These are phyloP conservation scores for Epichloe glyceriae DNA, from an alignment of 2,329 filamentous ascomycete species.

Conservation along the genomic window DNA sequence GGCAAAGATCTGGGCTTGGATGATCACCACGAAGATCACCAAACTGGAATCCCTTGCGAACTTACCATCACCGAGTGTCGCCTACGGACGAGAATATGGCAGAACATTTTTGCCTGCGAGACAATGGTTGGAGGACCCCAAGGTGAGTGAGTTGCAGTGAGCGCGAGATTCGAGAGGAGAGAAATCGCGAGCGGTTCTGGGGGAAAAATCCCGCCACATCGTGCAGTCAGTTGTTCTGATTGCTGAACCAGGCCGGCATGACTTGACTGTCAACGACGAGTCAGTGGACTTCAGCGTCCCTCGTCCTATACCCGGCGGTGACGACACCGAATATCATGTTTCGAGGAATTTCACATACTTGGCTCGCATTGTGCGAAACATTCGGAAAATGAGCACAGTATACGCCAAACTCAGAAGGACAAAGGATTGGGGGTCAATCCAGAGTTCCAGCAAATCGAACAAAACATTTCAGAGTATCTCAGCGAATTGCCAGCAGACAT, in stretches of 20 bases:
- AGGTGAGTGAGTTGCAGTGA: conserved; percentile 36
- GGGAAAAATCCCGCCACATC: not conserved
- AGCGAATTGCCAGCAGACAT: conserved; percentile 67
- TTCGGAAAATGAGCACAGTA: conserved; percentile 62
- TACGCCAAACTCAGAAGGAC: conserved; percentile 64
- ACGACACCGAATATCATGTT: conserved; percentile 63
- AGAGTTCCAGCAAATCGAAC: conserved; percentile 66
- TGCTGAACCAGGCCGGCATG: conserved; percentile 50
- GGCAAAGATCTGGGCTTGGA: conserved; percentile 81
- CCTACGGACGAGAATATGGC: conserved; percentile 80
- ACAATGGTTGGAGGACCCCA: conserved; percentile 89
- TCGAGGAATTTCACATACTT: conserved; percentile 78
- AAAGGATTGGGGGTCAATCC: conserved; percentile 83
- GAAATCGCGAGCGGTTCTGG: not conserved
- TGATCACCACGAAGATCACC: conserved; percentile 72
- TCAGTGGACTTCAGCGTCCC: conserved; percentile 63
- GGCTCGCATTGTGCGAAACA: conserved; percentile 61
- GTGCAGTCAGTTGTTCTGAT: conserved; percentile 6
- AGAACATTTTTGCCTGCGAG: conserved; percentile 73
- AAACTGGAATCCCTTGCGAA: conserved; percentile 56
- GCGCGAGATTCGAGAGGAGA: not conserved
- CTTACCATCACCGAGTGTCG: conserved; percentile 62
- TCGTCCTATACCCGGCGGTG: conserved; percentile 49
- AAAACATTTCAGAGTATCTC: conserved; percentile 63
- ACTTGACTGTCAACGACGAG: conserved; percentile 62